Evolutionary conservation across 352 stramenopile genomes (phyloP).

Genomic region (Globisporangium cystogenes): DNA sequence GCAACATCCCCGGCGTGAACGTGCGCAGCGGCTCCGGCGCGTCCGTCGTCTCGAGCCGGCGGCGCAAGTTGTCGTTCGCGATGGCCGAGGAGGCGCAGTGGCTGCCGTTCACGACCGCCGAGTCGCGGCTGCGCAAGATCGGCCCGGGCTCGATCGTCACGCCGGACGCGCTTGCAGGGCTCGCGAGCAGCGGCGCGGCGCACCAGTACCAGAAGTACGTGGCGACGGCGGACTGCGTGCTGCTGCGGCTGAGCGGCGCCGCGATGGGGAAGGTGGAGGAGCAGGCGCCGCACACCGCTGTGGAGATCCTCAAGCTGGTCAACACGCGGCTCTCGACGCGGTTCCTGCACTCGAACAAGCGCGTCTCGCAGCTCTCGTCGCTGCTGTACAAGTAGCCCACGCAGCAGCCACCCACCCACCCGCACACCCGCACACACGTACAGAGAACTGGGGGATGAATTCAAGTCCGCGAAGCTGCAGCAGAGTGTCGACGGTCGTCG

Average conservation of each 20-base stretch:
- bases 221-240: slow-evolving; percentile 54
- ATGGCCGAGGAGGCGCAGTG: slow-evolving; percentile 47
- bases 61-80: slow-evolving; percentile 31
- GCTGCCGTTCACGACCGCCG: slow-evolving; percentile 59
- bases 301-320: slow-evolving; percentile 71
- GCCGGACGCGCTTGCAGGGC: slow-evolving; percentile 26
- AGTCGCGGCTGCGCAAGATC: slow-evolving; percentile 67
- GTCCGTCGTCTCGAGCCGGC: background rate
- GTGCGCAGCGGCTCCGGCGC: background rate
- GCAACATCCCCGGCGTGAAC: slow-evolving; percentile 54
- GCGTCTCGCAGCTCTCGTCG: slow-evolving; percentile 70
- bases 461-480: background rate
- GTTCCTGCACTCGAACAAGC: slow-evolving; percentile 70
- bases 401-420: background rate
- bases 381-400: slow-evolving; percentile 57
- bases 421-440: background rate
- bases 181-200: slow-evolving; percentile 1
- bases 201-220: slow-evolving; percentile 55
- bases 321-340: slow-evolving; percentile 51
- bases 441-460: background rate
- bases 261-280: slow-evolving; percentile 55
- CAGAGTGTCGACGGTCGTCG: slow-evolving; percentile 1
- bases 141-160: slow-evolving; percentile 68
- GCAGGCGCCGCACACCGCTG: slow-evolving; percentile 53
- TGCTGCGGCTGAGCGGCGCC: slow-evolving; percentile 48